Conservation (phyloP, 176 grass and related monocot genomes). For the Ananas comosus region DNA sequence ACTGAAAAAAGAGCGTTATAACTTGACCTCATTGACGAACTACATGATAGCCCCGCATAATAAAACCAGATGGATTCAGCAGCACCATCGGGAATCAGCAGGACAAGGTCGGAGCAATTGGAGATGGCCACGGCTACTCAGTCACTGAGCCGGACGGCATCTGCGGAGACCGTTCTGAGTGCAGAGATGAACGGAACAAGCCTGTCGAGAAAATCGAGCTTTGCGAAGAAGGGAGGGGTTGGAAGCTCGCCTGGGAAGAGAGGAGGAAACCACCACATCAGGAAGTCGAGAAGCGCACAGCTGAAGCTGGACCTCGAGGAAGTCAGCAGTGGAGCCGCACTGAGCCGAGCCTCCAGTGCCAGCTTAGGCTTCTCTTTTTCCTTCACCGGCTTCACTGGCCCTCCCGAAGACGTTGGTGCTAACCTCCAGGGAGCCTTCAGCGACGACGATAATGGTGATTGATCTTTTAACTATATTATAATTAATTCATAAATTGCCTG, state of each 20-base stretch:
- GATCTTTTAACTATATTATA: neutral
- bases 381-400: constrained; percentile 89
- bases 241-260: constrained; percentile 26
- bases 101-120: constrained; percentile 60
- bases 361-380: constrained; percentile 96
- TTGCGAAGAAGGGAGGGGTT: constrained; percentile 30
- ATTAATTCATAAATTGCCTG: too few species aligned
- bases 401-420: constrained; percentile 39
- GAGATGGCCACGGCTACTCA: constrained; percentile 21
- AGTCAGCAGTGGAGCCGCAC: constrained; percentile 55
- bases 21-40: too few species aligned
- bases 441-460: constrained; percentile 56
- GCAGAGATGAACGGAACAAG: constrained; percentile 9
- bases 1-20: too few species aligned
- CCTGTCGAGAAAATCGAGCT: constrained; percentile 50
- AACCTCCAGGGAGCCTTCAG: constrained; percentile 30
- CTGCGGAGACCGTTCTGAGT: constrained; percentile 59
- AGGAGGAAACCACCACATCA: constrained; percentile 38
- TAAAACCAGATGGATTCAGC: constrained; percentile 2
- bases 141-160: constrained; percentile 62
- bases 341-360: constrained; percentile 94
- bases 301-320: constrained; percentile 71
- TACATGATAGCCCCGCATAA: too few species aligned
- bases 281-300: constrained; percentile 79
- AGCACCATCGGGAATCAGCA: constrained; percentile 19